Conservation (phyloP, 805 yeast genomes). For the Vanderwaltozyma polyspora region DNA sequence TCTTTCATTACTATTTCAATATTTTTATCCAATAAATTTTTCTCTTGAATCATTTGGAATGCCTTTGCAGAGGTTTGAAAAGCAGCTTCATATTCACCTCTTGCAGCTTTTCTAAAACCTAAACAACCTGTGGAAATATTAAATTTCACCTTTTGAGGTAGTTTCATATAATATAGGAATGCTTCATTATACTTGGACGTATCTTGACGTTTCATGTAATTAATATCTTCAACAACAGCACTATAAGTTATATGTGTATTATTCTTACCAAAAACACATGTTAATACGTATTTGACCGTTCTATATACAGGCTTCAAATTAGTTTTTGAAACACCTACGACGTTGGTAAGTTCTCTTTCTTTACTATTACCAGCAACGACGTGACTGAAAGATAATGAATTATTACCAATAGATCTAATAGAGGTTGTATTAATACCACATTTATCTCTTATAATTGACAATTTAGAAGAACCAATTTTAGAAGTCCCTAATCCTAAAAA, state of each 20-base stretch:
- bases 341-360: not conserved
- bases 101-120: slow-evolving; percentile 81
- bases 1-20: slow-evolving; percentile 71
- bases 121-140: slow-evolving; percentile 71
- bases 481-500: no score
- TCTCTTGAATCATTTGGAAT: slow-evolving; percentile 61
- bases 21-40: slow-evolving; percentile 42
- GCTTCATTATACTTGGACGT: slow-evolving; percentile 51
- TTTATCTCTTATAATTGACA: no score
- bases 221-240: slow-evolving; percentile 54
- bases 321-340: not conserved
- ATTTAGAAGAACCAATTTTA: no score
- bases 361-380: not conserved
- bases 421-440: no score
- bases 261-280: slow-evolving; percentile 68
- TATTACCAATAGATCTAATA: no score
- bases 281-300: slow-evolving; percentile 57
- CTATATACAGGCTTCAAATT: slow-evolving; percentile 14
- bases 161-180: slow-evolving; percentile 63
- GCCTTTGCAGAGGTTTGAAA: slow-evolving; percentile 71
- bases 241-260: slow-evolving; percentile 73
- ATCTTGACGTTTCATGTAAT: slow-evolving; percentile 46
- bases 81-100: slow-evolving; percentile 89
- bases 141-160: slow-evolving; percentile 64
- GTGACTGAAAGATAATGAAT: not conserved